These are phyloP conservation scores for Leucoagaricus sp. DNA, from an alignment of 1,284 basidiomycete genomes.

Conservation along the genomic window DNA sequence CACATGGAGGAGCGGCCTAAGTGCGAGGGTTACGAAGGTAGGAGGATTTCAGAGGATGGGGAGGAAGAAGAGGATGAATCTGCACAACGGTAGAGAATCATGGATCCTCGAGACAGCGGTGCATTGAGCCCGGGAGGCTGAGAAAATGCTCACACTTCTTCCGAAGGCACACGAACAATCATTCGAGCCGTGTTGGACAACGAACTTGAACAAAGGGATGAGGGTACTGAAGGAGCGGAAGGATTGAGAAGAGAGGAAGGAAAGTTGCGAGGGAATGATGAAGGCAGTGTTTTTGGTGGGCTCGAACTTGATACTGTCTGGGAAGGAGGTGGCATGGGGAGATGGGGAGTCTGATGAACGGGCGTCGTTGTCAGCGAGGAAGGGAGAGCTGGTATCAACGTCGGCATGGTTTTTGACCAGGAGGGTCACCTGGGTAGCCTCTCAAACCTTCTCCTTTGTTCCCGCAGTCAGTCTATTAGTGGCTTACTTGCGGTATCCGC, in stretches of 20 bases:
- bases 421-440: too few relatives aligned
- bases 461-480: too few relatives aligned
- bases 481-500: too few relatives aligned
- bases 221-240: too few relatives aligned
- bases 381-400: slow-evolving; percentile 6
- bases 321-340: not conserved
- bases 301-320: too few relatives aligned
- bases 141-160: slow-evolving; percentile 24
- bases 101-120: slow-evolving; percentile 23
- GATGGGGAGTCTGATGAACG: not conserved
- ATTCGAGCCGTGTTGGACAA: too few relatives aligned
- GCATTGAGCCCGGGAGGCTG: not conserved
- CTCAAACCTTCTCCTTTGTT: slow-evolving; percentile 42
- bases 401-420: slow-evolving; percentile 13
- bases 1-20: slow-evolving; percentile 22
- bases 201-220: too few relatives aligned
- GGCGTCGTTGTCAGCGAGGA: slow-evolving; percentile 1
- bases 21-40: slow-evolving; percentile 17
- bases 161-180: slow-evolving; percentile 25
- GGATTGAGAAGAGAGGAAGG: too few relatives aligned
- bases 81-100: slow-evolving; percentile 35
- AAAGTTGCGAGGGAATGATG: too few relatives aligned
- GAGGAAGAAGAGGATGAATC: slow-evolving; percentile 5
- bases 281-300: too few relatives aligned
- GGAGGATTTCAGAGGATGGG: slow-evolving; percentile 18